A percentile compares a stretch with the other conserved stretches of the same genome.
Evolutionary conservation across 1,139 yeast species (phyloP).

Genomic region (Candida sp.): DNA sequence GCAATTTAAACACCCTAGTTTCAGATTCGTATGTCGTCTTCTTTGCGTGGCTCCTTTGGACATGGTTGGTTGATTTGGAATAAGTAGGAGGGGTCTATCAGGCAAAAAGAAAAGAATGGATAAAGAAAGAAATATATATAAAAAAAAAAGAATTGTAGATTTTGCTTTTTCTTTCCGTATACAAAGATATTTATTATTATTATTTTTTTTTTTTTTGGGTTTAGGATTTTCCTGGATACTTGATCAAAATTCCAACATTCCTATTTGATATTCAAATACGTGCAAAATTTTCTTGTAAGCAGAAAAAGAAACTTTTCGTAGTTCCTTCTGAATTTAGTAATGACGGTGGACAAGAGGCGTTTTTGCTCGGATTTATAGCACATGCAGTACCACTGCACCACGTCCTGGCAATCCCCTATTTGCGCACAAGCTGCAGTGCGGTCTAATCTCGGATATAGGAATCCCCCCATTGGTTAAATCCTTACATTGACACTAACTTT

Average conservation of each 20-base stretch:
- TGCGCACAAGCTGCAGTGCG: background rate
- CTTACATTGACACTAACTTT: conserved; percentile 8
- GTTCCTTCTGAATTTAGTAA: conserved; percentile 1
- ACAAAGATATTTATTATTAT: too few relatives aligned
- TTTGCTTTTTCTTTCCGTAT: background rate
- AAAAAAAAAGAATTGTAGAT: background rate
- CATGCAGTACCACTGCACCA: background rate
- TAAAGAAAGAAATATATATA: background rate
- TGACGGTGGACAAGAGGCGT: background rate
- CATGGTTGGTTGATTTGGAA: background rate
- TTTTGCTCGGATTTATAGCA: background rate
- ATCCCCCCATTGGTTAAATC: background rate
- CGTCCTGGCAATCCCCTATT: too few relatives aligned
- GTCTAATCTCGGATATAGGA: background rate
- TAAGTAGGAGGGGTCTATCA: background rate
- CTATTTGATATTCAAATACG: conserved; percentile 1
- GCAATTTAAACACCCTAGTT: conserved; percentile 47
- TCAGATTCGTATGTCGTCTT: conserved; percentile 46
- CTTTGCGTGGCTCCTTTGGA: conserved; percentile 20
- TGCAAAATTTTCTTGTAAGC: too few relatives aligned
- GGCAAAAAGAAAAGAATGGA: background rate
- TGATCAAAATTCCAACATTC: background rate
- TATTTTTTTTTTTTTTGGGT: conserved; percentile 1
- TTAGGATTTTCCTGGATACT: conserved; percentile 1
- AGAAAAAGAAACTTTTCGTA: background rate